A percentile compares a stretch with the other conserved stretches of the same genome.
Evolutionary conservation across 2,329 filamentous ascomycete species (phyloP).

Genomic region (Arthrinium puccinioides): DNA sequence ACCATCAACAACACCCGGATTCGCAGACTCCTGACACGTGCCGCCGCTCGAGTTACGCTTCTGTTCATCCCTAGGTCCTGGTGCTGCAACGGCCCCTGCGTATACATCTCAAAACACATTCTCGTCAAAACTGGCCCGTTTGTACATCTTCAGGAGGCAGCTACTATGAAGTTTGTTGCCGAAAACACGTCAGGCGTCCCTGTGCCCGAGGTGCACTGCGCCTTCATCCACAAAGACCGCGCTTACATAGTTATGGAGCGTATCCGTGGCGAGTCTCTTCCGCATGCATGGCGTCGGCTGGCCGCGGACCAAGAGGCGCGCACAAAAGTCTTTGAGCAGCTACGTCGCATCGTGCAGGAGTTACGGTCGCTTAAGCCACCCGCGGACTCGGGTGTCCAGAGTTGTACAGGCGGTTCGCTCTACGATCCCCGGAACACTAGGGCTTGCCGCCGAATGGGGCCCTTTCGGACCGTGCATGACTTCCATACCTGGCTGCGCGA

Average conservation of each 20-base stretch:
- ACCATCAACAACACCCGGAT: background rate
- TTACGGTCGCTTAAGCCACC: slow-evolving; percentile 15
- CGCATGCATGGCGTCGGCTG: slow-evolving; percentile 7
- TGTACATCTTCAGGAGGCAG: slow-evolving; percentile 26
- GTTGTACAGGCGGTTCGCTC: slow-evolving; percentile 17
- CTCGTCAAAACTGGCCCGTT: background rate
- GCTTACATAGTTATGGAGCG: slow-evolving; percentile 40
- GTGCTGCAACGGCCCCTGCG: background rate
- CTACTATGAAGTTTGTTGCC: slow-evolving; percentile 31
- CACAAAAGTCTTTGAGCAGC: slow-evolving; percentile 11
- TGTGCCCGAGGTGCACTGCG: slow-evolving; percentile 34
- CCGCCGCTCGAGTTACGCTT: background rate
- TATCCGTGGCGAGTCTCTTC: slow-evolving; percentile 15
- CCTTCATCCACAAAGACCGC: slow-evolving; percentile 29
- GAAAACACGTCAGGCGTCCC: slow-evolving; percentile 32
- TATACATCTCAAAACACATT: background rate
- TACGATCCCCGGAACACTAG: slow-evolving; percentile 5
- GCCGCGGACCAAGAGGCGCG: slow-evolving; percentile 6
- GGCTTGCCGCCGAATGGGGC: slow-evolving; percentile 15
- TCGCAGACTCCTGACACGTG: background rate
- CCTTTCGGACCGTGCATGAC: slow-evolving; percentile 21
- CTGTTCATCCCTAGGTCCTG: background rate
- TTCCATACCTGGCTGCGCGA: slow-evolving; percentile 26
- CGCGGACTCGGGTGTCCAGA: slow-evolving; percentile 10
- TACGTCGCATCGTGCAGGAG: slow-evolving; percentile 14